phyloP scores from a whole-genome alignment of 2,329 filamentous ascomycete genomes.

The Grosmannia serpens region DNA sequence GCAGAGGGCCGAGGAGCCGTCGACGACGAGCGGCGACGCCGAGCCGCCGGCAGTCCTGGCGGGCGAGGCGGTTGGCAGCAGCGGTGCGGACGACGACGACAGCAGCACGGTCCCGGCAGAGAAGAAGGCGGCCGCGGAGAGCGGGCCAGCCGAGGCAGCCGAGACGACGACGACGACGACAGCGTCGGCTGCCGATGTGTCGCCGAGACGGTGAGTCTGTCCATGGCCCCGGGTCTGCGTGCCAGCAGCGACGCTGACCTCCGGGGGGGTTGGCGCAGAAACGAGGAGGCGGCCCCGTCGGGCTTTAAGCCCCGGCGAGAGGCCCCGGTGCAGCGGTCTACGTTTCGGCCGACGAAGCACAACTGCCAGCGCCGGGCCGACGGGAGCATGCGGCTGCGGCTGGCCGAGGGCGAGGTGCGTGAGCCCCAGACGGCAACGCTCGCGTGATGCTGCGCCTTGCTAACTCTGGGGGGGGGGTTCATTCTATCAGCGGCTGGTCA shows the following conservation, averaged over 20 bases:
- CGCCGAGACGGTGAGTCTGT: no score
- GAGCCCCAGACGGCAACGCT: neutral
- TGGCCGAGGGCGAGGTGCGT: conserved; percentile 38
- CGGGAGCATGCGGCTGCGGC: conserved; percentile 28
- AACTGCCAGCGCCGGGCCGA: conserved; percentile 29
- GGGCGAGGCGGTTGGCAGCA: neutral
- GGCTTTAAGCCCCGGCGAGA: neutral
- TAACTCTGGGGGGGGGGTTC: neutral
- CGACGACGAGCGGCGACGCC: neutral
- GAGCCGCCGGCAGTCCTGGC: neutral
- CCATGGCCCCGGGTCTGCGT: no score
- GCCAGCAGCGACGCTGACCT: no score
- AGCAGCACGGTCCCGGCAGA: neutral
- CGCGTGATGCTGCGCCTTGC: neutral
- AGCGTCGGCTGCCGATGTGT: neutral
- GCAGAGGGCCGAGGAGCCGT: conserved; percentile 12
- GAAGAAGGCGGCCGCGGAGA: neutral
- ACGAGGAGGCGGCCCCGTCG: neutral
- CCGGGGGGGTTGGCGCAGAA: no score
- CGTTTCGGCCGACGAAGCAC: conserved; percentile 32
- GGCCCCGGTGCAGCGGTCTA: conserved; percentile 25
- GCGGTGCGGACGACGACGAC: neutral
- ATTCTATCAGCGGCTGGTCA: conserved; percentile 40
- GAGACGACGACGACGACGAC: neutral
- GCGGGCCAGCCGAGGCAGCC: neutral